phyloP scores from a whole-genome alignment of 2,329 filamentous ascomycete genomes.

The Botrytis sinoallii region DNA sequence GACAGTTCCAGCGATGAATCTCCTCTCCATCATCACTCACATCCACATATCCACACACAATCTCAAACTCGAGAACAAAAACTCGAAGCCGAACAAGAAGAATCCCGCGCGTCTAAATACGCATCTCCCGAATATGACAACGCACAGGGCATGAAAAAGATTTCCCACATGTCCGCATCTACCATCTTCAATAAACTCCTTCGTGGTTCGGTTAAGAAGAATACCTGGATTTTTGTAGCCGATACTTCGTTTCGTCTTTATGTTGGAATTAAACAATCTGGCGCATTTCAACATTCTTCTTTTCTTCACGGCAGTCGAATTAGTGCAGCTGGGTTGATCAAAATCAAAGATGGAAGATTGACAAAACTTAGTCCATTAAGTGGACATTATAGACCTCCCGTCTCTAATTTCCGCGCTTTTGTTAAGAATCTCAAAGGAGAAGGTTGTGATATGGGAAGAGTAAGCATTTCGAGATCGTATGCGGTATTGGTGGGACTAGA shows the following conservation, averaged over 20 bases:
- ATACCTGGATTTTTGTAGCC: constrained; percentile 91
- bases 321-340: constrained; percentile 78
- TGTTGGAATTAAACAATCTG: constrained; percentile 84
- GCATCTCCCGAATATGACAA: constrained; percentile 61
- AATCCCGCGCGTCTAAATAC: constrained; percentile 62
- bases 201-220: constrained; percentile 75
- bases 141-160: constrained; percentile 57
- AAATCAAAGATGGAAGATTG: constrained; percentile 78
- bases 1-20: not conserved
- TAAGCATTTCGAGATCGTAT: constrained; percentile 79
- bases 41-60: constrained; percentile 21
- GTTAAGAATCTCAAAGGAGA: constrained; percentile 67
- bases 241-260: constrained; percentile 84
- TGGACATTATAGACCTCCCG: constrained; percentile 81
- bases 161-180: constrained; percentile 66
- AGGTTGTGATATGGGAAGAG: constrained; percentile 74
- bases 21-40: constrained; percentile 1
- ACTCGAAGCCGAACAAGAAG: constrained; percentile 46
- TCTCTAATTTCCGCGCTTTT: constrained; percentile 77
- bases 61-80: constrained; percentile 31
- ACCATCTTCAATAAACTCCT: constrained; percentile 76
- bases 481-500: constrained; percentile 80
- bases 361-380: constrained; percentile 66
- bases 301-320: constrained; percentile 83
- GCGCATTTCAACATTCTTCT: constrained; percentile 86